Conservation (phyloP, 768 basidiomycete genomes). For the Suillus clintonianus region DNA sequence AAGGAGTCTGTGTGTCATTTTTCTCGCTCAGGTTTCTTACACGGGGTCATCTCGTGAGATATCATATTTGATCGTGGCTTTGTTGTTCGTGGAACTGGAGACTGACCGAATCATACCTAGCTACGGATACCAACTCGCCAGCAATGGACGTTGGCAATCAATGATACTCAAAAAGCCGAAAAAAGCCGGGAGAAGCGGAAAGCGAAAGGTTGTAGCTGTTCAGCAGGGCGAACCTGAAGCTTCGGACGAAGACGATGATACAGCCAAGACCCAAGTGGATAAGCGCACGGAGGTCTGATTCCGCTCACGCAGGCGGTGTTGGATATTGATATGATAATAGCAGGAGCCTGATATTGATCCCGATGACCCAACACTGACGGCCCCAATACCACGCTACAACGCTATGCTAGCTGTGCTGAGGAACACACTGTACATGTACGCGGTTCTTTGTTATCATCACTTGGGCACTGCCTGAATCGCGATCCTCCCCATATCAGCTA, state of each 20-base stretch:
- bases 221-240: slow-evolving; percentile 7
- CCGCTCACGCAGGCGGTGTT: background rate
- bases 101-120: slow-evolving; percentile 36
- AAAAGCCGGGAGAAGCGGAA: slow-evolving; percentile 41
- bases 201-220: slow-evolving; percentile 41
- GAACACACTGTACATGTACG: slow-evolving; percentile 86
- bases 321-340: background rate
- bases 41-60: background rate
- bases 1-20: background rate
- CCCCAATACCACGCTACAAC: slow-evolving; percentile 79
- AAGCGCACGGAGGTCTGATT: slow-evolving; percentile 10
- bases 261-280: slow-evolving; percentile 21
- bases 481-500: slow-evolving; percentile 49
- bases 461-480: background rate
- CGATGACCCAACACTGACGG: slow-evolving; percentile 65
- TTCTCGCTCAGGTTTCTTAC: background rate
- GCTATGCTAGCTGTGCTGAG: slow-evolving; percentile 84
- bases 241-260: slow-evolving; percentile 14
- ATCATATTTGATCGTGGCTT: background rate
- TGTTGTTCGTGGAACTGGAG: background rate
- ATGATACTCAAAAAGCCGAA: slow-evolving; percentile 72
- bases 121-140: slow-evolving; percentile 74
- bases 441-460: slow-evolving; percentile 2
- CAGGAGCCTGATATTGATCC: slow-evolving; percentile 45
- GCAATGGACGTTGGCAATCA: slow-evolving; percentile 78